Percentiles rank a stretch among this genome's conserved stretches.
These are phyloP conservation scores for Irpex sp. DNA, from an alignment of 1,284 basidiomycete species.

Conservation along the genomic window DNA sequence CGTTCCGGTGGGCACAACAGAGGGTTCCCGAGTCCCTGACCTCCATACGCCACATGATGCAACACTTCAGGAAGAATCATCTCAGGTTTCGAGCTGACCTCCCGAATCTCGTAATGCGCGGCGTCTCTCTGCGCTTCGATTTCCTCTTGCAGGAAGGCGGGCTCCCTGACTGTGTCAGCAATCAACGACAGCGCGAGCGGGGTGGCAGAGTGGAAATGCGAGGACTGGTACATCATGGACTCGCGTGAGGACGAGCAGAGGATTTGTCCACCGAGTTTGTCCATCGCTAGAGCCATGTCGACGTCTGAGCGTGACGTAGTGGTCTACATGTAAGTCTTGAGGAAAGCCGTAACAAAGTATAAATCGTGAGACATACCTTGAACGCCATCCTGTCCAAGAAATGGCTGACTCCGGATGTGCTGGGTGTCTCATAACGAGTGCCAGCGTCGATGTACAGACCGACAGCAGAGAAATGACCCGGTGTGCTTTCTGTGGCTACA, in stretches of 20 bases:
- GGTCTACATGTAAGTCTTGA: constrained; percentile 37
- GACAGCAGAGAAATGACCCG: constrained; percentile 93
- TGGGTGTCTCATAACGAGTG: constrained; percentile 82
- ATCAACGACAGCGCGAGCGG: constrained; percentile 85
- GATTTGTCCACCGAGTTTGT: constrained; percentile 89
- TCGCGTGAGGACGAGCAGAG: constrained; percentile 90
- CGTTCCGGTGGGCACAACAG: constrained; percentile 87
- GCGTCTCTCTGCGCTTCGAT: constrained; percentile 84
- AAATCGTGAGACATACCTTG: constrained; percentile 59
- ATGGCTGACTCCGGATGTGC: constrained; percentile 84
- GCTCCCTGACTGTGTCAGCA: constrained; percentile 86
- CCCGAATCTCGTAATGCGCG: constrained; percentile 90
- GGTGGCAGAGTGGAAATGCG: constrained; percentile 86
- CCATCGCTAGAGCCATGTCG: constrained; percentile 82
- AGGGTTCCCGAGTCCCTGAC: constrained; percentile 84
- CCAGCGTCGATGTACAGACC: constrained; percentile 95
- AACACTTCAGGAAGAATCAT: constrained; percentile 93
- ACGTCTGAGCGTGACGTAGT: constrained; percentile 59
- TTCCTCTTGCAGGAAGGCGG: constrained; percentile 77
- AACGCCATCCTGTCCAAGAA: constrained; percentile 95
- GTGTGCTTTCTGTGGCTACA: constrained; percentile 88
- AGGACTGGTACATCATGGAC: constrained; percentile 97
- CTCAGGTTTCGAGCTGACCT: constrained; percentile 88
- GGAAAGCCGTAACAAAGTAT: constrained; percentile 1
- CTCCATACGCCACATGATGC: constrained; percentile 82